Base-by-base conservation (phyloP, 768 basidiomycete species). In the Cystofilobasidium bisporidii region DNA sequence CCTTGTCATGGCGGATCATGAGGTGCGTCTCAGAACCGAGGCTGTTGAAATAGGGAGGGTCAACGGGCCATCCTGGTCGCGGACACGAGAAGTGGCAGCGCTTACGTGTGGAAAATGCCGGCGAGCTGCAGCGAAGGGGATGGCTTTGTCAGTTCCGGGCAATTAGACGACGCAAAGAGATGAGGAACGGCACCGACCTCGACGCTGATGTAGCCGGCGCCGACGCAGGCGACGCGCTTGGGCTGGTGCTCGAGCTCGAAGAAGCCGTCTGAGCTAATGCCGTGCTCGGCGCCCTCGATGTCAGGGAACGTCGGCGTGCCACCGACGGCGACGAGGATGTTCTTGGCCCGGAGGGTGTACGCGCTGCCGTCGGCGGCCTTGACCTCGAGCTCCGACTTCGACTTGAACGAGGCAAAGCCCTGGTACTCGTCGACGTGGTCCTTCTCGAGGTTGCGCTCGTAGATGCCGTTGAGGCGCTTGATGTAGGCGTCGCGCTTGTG, bases 191-290 rank as follows among this genome's bases (percentile, higher is more conserved):
- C 32, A 56, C 59, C 20, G 36, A 71, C 70, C 64, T 99, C 96
- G 70, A 97, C 89, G 22, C 92, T 92, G 72, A 99, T 98, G 77
- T 99, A 99, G 1, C 96, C 96, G 18, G 96, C 96, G 56, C 96
- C 96, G 50, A 97, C 86, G 64, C 98, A 87, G 3, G 87, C 93
- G 36, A 96, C 92, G 67, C 91, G 84, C 78, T 87, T 89, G 12
- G 96, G 96, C 76, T 94, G 91, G 61, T 87, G 83, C 71, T 85
- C 84, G 55, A 99, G 84, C 55, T 85, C 89, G 73, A 99, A 99
- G 81, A 99, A 99, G 3, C 92, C 93, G 76, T 99, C 96, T 12
- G 91, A 94, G 78, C 86, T 81, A 71, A 91, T 94, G 32, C 93
- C 96, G 45, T 85, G 86, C 48, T 72, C 71, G 12, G 93, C 92